Evolutionary conservation across 306 rosid species (phyloP), one percentile per base, ranked within the genome.

Genomic region (Vicia villosa): DNA sequence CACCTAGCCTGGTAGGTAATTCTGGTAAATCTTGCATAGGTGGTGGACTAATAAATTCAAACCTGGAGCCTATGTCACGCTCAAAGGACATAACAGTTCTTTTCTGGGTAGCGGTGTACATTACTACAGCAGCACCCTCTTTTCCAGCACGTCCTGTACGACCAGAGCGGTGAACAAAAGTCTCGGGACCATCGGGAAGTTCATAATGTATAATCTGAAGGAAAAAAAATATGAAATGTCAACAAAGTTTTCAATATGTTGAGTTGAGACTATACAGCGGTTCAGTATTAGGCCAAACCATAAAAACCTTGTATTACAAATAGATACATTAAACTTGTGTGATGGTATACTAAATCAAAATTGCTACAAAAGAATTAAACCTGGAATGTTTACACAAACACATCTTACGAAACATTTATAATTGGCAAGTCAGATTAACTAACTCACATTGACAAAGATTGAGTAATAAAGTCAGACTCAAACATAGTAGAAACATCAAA

Each of bases 121-220:
- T 79, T 76, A 93, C 76, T 83, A 93, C 60, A 22, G 94, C 91
- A 62, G 85, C 73, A 74, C 98, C 98, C 72, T 73, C 77, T 80
- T 93, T 93, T 74, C 98, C 98, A 17, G 98, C 98, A 41, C 98
- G 98, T 56, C 97, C 98, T 36, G 98, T 93, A 43, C 98, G 98
- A 54, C 98, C 98, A 76, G 98, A 93, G 69, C 98, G 98, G 68
- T 90, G 98, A 28, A 90, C 98, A 81, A 93, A 90, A 60, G 97
- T 93, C 85, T 93, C 98, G 15, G 97, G 88, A 80, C 91, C 96
- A 76, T 90, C 91, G 67, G 98, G 98, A 82, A 93, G 96, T 63
- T 93, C 98, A 73, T 90, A 93, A 84, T 93, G 98, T 68, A 93
- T 93, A 78, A 90, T 10, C 98, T 90, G 84, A 69, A 75, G 79